These are phyloP conservation scores for Blepharisma stoltei DNA, from an alignment of 73 alveolate genomes.

Conservation along the genomic window DNA sequence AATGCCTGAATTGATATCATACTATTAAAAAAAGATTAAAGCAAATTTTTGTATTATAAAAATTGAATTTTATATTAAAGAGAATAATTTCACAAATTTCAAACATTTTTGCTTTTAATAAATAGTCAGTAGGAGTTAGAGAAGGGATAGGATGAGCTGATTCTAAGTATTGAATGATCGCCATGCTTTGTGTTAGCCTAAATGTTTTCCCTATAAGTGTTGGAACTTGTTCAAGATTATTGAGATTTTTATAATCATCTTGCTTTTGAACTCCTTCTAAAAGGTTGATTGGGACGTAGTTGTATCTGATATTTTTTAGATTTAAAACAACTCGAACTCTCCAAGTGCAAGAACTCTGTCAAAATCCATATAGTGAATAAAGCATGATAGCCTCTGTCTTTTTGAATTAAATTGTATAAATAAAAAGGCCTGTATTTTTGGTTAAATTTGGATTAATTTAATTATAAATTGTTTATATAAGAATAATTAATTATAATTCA, in stretches of 20 bases:
- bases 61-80: too few species aligned
- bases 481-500: too few species aligned
- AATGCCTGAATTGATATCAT: slow-evolving; percentile 63
- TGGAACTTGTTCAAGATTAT: slow-evolving; percentile 49
- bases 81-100: slow-evolving; percentile 42
- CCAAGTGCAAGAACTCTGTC: slow-evolving; percentile 50
- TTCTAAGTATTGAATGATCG: slow-evolving; percentile 57
- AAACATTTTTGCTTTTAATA: slow-evolving; percentile 37
- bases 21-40: too few species aligned
- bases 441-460: too few species aligned
- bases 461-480: too few species aligned
- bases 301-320: slow-evolving; percentile 50
- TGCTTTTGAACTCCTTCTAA: slow-evolving; percentile 47
- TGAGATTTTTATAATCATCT: slow-evolving; percentile 46
- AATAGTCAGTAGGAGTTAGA: slow-evolving; percentile 51
- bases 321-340: slow-evolving; percentile 59
- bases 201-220: slow-evolving; percentile 40
- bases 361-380: slow-evolving; percentile 39
- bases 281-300: slow-evolving; percentile 41
- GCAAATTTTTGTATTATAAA: too few species aligned
- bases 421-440: too few species aligned
- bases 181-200: slow-evolving; percentile 44
- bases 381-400: too few species aligned
- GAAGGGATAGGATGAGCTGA: slow-evolving; percentile 48
- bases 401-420: too few species aligned